Conservation (phyloP, 371 early-diverging fungal genomes). For the Mucor indicus region DNA sequence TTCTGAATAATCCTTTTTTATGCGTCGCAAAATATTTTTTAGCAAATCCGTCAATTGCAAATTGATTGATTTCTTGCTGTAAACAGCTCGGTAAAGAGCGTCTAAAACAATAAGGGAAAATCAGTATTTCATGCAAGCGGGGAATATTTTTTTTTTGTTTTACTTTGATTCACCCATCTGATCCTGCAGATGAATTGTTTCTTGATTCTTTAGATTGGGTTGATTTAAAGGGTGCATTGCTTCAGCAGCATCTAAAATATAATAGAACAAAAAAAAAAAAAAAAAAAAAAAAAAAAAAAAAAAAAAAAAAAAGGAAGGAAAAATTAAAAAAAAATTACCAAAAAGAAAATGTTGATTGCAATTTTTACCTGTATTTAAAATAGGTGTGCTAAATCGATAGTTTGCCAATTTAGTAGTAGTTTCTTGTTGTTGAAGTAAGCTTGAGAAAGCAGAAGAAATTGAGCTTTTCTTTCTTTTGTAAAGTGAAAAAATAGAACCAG, state of each 20-base stretch:
- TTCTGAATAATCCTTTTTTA: slow-evolving; percentile 77
- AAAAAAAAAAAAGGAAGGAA: no score
- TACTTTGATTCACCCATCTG: slow-evolving; percentile 25
- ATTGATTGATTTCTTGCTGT: slow-evolving; percentile 72
- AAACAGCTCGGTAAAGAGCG: slow-evolving; percentile 63
- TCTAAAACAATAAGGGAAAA: slow-evolving; percentile 19
- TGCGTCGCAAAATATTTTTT: slow-evolving; percentile 88
- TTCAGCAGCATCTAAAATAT: slow-evolving; percentile 1
- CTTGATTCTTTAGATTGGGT: slow-evolving; percentile 1
- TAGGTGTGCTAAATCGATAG: slow-evolving; percentile 10
- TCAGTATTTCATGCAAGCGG: background rate
- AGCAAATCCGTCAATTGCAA: slow-evolving; percentile 90
- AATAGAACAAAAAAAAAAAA: background rate
- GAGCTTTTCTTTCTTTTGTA: slow-evolving; percentile 19
- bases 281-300: no score
- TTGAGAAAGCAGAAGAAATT: slow-evolving; percentile 15
- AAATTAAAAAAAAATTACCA: no score
- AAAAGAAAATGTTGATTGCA: background rate
- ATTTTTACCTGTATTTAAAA: slow-evolving; percentile 5
- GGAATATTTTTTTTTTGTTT: background rate
- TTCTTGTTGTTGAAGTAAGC: slow-evolving; percentile 6
- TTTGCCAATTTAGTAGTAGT: background rate
- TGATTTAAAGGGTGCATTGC: slow-evolving; percentile 3
- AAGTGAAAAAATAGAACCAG: slow-evolving; percentile 21
- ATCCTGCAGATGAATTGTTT: slow-evolving; percentile 16